Evolutionary conservation across 306 rosid species (phyloP), one percentile per base, ranked within the genome.

Genomic region (Purshia tridentata): DNA sequence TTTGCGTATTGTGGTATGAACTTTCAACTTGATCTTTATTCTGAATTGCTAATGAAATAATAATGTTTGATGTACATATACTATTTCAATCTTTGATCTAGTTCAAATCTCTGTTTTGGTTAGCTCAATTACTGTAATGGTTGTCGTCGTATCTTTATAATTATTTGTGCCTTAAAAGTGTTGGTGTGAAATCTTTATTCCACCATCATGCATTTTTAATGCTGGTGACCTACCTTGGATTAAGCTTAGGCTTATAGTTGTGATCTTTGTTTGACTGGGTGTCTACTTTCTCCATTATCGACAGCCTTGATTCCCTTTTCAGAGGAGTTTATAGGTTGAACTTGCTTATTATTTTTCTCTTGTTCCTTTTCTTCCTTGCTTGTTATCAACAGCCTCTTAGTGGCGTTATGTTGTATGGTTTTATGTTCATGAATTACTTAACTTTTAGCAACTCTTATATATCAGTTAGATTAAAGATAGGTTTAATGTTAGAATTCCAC

Each of bases 1-100:
- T 69, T 84, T 94, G 82, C 97, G 79, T 62, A 88, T 94, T 71
- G 99, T 90, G 96, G 99, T 94, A 88, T 54, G 86, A 41, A 54
- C 64, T 54, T 84, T 75, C 55, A 55, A 77, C 64, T 68, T 45
- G 56, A 44, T 50, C 37, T 63, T 37, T 46, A 23, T 65, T 60
- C 48, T 47, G 39, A 81, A 66, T 64, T 50, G 7, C 60, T 49
- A 49, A 67, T 54, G 69, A 63, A 9, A 54, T 15, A 16, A 72
- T 65, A 42, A 70, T 63, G 59, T 63, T 35, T n/a, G 16, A 10
- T 45, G 39, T 19, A 39, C 22, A 16, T 20, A 67, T 39, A 23
- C 14, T 39, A 51, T 35, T 19, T 35, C n/a, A 49, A 4, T 37
- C 6, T 16, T 5, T 15, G 35, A 62, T 16, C 67, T 48, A 9